phyloP scores from a whole-genome alignment of 371 early-diverging fungal species.

The Syncephalastrum racemosum region DNA sequence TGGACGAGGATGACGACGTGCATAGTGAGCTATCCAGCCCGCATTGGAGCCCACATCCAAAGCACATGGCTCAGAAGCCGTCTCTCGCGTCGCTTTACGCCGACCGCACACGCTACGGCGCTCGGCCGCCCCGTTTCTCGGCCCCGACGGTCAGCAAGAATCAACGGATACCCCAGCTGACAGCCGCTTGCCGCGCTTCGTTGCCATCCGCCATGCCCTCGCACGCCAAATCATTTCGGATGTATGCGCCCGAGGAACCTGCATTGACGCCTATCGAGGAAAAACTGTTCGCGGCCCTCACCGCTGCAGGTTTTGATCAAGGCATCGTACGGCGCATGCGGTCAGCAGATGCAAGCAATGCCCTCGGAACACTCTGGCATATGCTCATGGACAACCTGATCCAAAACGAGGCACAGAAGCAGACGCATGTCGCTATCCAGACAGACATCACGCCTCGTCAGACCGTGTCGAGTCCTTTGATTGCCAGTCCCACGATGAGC shows the following conservation, averaged over 20 bases:
- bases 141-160: conserved; percentile 25
- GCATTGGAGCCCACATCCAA: conserved; percentile 6
- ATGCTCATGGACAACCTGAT: conserved; percentile 53
- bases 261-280: conserved; percentile 52
- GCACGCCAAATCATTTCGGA: neutral
- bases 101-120: conserved; percentile 28
- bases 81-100: conserved; percentile 10
- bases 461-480: no score
- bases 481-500: no score
- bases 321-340: conserved; percentile 62
- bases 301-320: conserved; percentile 67
- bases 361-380: conserved; percentile 73
- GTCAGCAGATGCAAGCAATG: conserved; percentile 60
- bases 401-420: neutral
- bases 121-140: conserved; percentile 36
- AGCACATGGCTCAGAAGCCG: neutral
- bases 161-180: conserved; percentile 26
- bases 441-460: neutral
- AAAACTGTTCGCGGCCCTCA: conserved; percentile 50
- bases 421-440: neutral
- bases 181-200: conserved; percentile 15
- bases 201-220: conserved; percentile 9
- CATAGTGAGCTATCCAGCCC: conserved; percentile 19
- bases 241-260: conserved; percentile 24
- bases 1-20: conserved; percentile 24